Evolutionary conservation across 2,329 filamentous ascomycete species (phyloP), one percentile per base, ranked within the genome.

Genomic region (Verticillium nubilum): DNA sequence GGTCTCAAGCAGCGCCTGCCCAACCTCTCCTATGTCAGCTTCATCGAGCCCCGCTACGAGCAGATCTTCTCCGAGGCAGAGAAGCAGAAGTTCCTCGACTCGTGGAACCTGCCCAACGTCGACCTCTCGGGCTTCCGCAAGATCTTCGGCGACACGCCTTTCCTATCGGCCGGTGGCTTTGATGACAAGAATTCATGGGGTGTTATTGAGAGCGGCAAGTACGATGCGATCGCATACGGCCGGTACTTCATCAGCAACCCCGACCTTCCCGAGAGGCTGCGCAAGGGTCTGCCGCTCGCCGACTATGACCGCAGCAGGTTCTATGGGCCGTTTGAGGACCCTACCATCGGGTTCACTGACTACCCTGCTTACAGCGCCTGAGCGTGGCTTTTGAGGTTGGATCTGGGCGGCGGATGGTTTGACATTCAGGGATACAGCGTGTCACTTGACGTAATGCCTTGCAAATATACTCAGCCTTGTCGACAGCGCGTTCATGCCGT

Each of bases 161-260:
- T 86, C 69, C 77, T 86, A 62, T 78, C 81, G 0, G 82, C 79
- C 0, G 83, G 83, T 5, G 82, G 82, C 0, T 86, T 79, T 69
- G 73, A 80, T 57, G 74, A 82, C 50, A 72, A 72, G 37, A 85
- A 82, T 62, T 75, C 74, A 0, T 80, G 76, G 72, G 79, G 77
- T 1, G 75, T 80, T 53, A 70, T 31, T 15, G 50, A 53, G 47
- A 65, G 83, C 1, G 75, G 74, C 2, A 73, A 68, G 27, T 80
- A 80, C 58, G 79, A 83, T 62, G 80, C 69, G 9, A 63, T 83
- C 27, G 58, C 79, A 2, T 80, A 76, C 57, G 80, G 79, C 0
- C 70, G 79, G 2, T 74, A 75, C 52, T 83, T 80, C 58, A 74
- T 77, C 5, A 78, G 76, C 54, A 81, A 80, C 58, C 80, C 79